Evolutionary conservation across 1,139 yeast species (phyloP).

Genomic region (Candida smagusa): DNA sequence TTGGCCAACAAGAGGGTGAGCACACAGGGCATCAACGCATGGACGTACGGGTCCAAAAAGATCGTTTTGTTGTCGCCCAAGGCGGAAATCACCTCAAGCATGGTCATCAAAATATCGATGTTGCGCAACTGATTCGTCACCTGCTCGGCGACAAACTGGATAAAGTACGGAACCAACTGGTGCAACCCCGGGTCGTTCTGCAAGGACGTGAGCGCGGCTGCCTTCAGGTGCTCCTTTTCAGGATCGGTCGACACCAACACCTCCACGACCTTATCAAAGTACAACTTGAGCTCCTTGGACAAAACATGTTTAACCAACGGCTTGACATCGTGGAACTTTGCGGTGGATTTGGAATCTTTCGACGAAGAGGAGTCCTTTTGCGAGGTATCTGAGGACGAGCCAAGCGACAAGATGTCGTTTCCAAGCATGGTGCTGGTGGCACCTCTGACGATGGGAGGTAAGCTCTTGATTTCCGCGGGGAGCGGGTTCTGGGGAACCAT

Average conservation of each 20-base stretch:
- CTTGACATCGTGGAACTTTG: slow-evolving; percentile 71
- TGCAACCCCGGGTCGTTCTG: slow-evolving; percentile 94
- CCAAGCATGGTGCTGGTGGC: slow-evolving; percentile 54
- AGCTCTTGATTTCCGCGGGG: slow-evolving; percentile 63
- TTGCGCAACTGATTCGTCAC: slow-evolving; percentile 84
- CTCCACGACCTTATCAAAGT: slow-evolving; percentile 85
- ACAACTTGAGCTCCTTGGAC: slow-evolving; percentile 88
- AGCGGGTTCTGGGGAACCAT: slow-evolving; percentile 96
- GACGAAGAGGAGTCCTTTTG: slow-evolving; percentile 15
- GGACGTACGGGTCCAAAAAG: slow-evolving; percentile 93
- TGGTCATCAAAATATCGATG: slow-evolving; percentile 71
- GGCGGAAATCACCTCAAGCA: slow-evolving; percentile 88
- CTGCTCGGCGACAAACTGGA: slow-evolving; percentile 94
- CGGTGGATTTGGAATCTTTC: slow-evolving; percentile 32
- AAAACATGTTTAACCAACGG: slow-evolving; percentile 96
- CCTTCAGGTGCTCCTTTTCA: slow-evolving; percentile 57
- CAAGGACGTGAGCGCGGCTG: slow-evolving; percentile 80
- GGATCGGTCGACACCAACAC: slow-evolving; percentile 64
- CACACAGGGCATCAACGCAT: slow-evolving; percentile 93
- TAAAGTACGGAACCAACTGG: slow-evolving; percentile 93
- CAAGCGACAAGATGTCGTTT: slow-evolving; percentile 35
- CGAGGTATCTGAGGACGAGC: slow-evolving; percentile 15
- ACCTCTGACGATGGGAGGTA: slow-evolving; percentile 69
- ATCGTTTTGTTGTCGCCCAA: slow-evolving; percentile 80
- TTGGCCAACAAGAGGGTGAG: slow-evolving; percentile 86